A percentile compares a stretch with the other conserved stretches of the same genome.
Conservation (phyloP, 1,284 basidiomycete species). For the Crucibulum cyathiforme region DNA sequence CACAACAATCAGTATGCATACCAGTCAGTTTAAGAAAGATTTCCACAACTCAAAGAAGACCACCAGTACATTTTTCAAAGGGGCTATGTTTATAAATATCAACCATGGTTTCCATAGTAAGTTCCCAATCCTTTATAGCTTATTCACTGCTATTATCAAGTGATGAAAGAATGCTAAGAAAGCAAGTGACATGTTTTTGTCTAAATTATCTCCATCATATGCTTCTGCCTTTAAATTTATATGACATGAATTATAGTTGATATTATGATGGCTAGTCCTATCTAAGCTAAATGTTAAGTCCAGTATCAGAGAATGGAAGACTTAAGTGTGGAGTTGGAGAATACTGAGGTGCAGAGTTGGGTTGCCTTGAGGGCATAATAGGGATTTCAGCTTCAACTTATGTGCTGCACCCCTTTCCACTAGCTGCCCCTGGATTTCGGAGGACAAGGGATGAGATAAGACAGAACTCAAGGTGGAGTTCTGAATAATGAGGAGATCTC, state of each 20-base stretch:
- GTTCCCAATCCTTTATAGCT: constrained; percentile 17
- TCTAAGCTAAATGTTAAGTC: constrained; percentile 17
- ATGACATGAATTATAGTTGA: constrained; percentile 22
- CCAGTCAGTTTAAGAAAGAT: constrained; percentile 16
- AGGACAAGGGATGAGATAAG: too few relatives aligned
- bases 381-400: too few relatives aligned
- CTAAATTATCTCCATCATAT: constrained; percentile 1
- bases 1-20: constrained; percentile 19
- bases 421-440: too few relatives aligned
- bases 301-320: too few relatives aligned
- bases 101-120: constrained; percentile 8
- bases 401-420: too few relatives aligned
- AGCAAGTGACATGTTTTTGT: constrained; percentile 10
- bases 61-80: constrained; percentile 11
- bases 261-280: constrained; percentile 19
- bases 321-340: too few relatives aligned
- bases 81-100: constrained; percentile 17
- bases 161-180: constrained; percentile 18
- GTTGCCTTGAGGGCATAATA: too few relatives aligned
- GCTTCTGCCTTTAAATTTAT: constrained; percentile 12
- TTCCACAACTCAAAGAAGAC: constrained; percentile 10
- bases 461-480: too few relatives aligned
- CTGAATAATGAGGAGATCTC: too few relatives aligned
- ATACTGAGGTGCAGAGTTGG: too few relatives aligned
- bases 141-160: constrained; percentile 22